Evolutionary conservation across 169 alveolate genomes (phyloP), one percentile per base, ranked within the genome.

Genomic region (Amoebophrya sp.): DNA sequence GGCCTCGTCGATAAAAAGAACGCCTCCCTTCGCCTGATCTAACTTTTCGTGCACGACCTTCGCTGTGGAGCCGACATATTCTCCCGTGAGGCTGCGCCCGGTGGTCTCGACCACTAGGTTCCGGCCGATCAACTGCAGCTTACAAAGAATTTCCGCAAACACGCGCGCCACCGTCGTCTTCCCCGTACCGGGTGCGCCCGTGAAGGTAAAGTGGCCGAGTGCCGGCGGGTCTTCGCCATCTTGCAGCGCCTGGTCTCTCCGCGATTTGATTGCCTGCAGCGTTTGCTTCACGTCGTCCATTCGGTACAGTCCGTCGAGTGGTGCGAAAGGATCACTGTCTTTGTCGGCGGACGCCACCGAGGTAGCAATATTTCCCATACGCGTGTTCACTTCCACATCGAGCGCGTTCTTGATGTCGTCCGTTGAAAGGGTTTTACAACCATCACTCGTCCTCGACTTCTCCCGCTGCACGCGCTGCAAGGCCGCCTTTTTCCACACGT

Each of bases 121-220:
- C 20, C 29, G 87, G 0, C 50, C 90, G 7, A 90, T 70, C 23
- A 90, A 88, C 0, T 89, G 90, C 10, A 90, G 92, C 58, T 45
- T 89, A 26, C 39, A 69, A 29, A 90, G 88, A 38, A 90, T 90
- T 88, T 88, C 42, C 78, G n/a, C 87, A 88, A 78, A 70, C 40
- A 90, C 92, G 0, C 92, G 90, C 0, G 92, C 92, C 69, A 90
- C 92, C 0, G 92, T 90, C 40, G 92, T 90, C 89, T 90, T 90
- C 69, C 92, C 92, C 29, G 92, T 90, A 34, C 92, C 92, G 2
- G 92, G 92, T 23, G 92, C 92, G 0, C 92, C 92, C 1, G 90
- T 70, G 48, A 90, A 90, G 42, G 78, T 88, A 90, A 90, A 90
- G 70, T 90, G 92, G 5, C 92, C 92, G 41, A 90, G 88, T 41